Percentiles rank a stretch among this genome's conserved stretches.
Conservation (phyloP, 1,284 basidiomycete genomes). For the Coniferiporia weirii region DNA sequence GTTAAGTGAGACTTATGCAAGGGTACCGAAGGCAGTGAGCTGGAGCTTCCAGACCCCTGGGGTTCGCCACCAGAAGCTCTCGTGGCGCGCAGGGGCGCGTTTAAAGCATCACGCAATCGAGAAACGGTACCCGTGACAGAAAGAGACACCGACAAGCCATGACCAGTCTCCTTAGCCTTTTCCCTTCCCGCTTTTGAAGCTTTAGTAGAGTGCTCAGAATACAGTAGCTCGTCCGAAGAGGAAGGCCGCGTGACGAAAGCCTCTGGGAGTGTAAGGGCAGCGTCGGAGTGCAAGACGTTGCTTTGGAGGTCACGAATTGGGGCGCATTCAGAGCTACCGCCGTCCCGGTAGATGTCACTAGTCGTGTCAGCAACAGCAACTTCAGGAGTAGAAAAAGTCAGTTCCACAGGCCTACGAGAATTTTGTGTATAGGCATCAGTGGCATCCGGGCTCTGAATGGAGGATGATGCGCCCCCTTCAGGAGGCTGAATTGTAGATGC, state of each 20-base stretch:
- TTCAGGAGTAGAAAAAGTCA: neutral
- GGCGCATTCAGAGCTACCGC: neutral
- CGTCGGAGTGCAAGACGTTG: neutral
- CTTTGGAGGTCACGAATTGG: neutral
- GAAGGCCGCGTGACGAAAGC: neutral
- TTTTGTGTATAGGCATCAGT: neutral
- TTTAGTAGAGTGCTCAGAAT: neutral
- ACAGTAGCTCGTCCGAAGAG: neutral
- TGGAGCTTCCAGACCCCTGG: neutral
- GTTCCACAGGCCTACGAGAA: neutral
- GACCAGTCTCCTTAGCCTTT: neutral
- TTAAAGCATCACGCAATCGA: neutral
- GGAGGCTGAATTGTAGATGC: neutral
- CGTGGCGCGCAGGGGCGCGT: neutral
- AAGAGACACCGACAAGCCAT: too few relatives aligned
- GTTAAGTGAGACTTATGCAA: neutral
- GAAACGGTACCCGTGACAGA: neutral
- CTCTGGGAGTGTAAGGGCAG: neutral
- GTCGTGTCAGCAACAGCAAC: neutral
- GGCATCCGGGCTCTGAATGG: neutral
- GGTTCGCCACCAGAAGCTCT: neutral
- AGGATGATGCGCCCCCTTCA: neutral
- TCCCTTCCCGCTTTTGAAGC: neutral
- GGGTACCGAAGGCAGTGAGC: too few relatives aligned
- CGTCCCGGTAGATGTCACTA: neutral